Conservation (phyloP, 441 rosid genomes). For the Syzygium syzygioides region DNA sequence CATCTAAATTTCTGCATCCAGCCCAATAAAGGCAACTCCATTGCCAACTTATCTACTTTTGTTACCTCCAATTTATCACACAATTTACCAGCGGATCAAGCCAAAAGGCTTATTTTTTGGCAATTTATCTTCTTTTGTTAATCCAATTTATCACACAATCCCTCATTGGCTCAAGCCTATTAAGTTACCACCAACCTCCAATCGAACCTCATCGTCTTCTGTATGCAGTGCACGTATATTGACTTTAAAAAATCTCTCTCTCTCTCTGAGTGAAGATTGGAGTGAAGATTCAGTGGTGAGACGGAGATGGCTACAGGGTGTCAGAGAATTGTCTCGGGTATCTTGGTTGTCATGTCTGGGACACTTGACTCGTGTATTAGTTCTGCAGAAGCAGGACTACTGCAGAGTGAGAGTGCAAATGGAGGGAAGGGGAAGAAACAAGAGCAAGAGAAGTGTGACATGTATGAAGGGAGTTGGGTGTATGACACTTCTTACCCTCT, state of each 20-base stretch:
- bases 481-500: constrained; percentile 28
- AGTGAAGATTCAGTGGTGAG: background rate
- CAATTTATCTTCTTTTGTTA: background rate
- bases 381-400: background rate
- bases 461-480: constrained; percentile 37
- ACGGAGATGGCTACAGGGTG: background rate
- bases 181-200: background rate
- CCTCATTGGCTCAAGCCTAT: background rate
- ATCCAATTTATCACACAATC: background rate
- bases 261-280: background rate
- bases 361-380: background rate
- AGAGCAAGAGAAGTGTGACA: constrained; percentile 10
- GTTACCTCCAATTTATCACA: background rate
- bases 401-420: background rate
- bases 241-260: background rate
- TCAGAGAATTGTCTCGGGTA: background rate
- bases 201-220: background rate
- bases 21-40: background rate
- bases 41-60: background rate
- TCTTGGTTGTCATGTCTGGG: background rate
- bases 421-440: background rate
- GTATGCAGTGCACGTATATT: background rate
- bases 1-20: background rate
- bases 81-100: background rate
- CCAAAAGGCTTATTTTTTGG: background rate